Evolutionary conservation across 75 land plant genomes (phyloP), one percentile per base, ranked within the genome.

Genomic region (Isoetes taiwanensis): DNA sequence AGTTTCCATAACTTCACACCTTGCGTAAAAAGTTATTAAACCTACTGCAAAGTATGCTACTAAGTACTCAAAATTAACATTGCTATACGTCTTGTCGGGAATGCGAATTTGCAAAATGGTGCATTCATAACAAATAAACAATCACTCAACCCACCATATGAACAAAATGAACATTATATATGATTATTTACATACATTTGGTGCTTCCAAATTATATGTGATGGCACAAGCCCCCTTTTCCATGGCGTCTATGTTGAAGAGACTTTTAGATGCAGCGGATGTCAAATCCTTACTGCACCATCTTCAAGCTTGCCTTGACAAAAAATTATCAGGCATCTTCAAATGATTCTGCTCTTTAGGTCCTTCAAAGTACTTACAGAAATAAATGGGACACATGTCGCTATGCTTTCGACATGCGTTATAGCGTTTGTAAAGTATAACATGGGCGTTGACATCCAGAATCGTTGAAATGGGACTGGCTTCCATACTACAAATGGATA

Each of bases 1-100:
- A 91, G 85, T 66, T 93, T 83, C 98, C 98, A 87, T 1, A 93
- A 66, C 41, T 93, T 93, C 25, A 91, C 86, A 85, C 81, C 63
- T 28, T 41, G 27, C 28, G 24, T 30, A 34, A 67, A 17, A 14
- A n/a, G n/a, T n/a, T n/a, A n/a, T n/a, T n/a, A n/a, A n/a, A n/a
- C n/a, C n/a, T n/a, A n/a, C n/a, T n/a, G n/a, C 28, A 21, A 52
- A 3, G 38, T 2, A 24, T 25, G 1, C 19, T n/a, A n/a, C 2
- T 1, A 46, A 17, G 30, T 28, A 50, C 32, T 12, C 16, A n/a
- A n/a, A n/a, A 58, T 11, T 35, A 17, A 14, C 25, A 48, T 12
- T 23, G 3, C 24, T 23, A 31, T 75, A 86, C 98, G 83, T 61
- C 87, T 61, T 93, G 86, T 71, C 87, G 95, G 12, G 72, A 74